These are phyloP conservation scores for Cytospora chrysosperma DNA, from an alignment of 2,329 filamentous ascomycete genomes.

Conservation along the genomic window DNA sequence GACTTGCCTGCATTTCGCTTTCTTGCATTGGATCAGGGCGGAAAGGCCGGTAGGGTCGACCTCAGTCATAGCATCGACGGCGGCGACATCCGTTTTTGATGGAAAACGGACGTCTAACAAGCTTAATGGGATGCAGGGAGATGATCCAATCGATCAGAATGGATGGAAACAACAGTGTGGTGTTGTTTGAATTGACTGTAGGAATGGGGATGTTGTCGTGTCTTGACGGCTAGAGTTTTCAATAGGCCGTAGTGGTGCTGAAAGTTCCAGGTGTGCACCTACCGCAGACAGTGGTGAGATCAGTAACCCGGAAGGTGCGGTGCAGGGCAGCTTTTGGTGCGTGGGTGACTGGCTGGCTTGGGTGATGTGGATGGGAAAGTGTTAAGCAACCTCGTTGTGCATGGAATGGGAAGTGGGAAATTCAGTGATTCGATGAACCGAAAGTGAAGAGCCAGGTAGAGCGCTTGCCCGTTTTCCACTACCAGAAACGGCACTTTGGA, in stretches of 20 bases:
- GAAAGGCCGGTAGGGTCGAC: constrained; percentile 64
- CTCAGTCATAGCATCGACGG: constrained; percentile 69
- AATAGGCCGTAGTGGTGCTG: constrained; percentile 17
- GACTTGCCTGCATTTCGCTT: constrained; percentile 60
- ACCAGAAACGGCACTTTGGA: not conserved
- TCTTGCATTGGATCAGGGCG: constrained; percentile 65
- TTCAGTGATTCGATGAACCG: not conserved
- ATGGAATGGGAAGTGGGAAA: not conserved
- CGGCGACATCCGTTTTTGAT: constrained; percentile 67
- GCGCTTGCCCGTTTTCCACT: not conserved
- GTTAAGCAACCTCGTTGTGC: not conserved
- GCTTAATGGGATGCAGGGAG: constrained; percentile 36
- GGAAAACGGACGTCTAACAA: constrained; percentile 55
- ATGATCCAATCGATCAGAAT: constrained; percentile 31
- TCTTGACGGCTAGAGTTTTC: constrained; percentile 22
- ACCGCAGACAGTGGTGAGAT: constrained; percentile 8
- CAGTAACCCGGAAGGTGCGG: not conserved
- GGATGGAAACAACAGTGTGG: constrained; percentile 40
- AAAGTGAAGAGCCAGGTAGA: not conserved
- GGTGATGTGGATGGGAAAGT: not conserved
- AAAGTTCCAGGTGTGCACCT: constrained; percentile 6
- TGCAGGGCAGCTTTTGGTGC: not conserved
- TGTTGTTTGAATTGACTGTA: constrained; percentile 34
- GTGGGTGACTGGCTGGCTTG: not conserved
- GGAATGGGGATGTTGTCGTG: constrained; percentile 19